A percentile compares a stretch with the other conserved stretches of the same genome.
Evolutionary conservation across 495 filamentous ascomycete genomes (phyloP).

Genomic region (Penicillium steckii): DNA sequence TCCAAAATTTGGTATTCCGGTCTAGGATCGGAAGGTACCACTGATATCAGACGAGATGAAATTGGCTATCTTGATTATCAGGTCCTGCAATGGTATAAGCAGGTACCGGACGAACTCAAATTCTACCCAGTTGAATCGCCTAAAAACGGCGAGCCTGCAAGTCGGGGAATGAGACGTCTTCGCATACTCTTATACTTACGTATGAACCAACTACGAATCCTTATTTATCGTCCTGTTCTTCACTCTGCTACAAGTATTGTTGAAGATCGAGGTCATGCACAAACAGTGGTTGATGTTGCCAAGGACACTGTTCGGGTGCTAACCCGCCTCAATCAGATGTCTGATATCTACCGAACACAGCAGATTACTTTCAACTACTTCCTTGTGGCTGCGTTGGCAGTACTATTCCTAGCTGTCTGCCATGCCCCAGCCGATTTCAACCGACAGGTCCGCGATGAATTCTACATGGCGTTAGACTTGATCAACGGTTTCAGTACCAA

Average conservation of each 20-base stretch:
- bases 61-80: slow-evolving; percentile 76
- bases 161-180: slow-evolving; percentile 48
- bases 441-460: slow-evolving; percentile 72
- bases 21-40: slow-evolving; percentile 47
- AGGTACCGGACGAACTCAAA: slow-evolving; percentile 56
- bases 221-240: slow-evolving; percentile 78
- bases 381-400: slow-evolving; percentile 73
- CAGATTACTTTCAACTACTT: slow-evolving; percentile 89
- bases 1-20: slow-evolving; percentile 75
- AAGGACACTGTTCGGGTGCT: slow-evolving; percentile 78
- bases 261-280: slow-evolving; percentile 64
- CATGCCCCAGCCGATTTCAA: slow-evolving; percentile 80
- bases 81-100: slow-evolving; percentile 75
- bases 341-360: slow-evolving; percentile 74
- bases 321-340: slow-evolving; percentile 72
- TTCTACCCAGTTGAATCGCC: slow-evolving; percentile 56
- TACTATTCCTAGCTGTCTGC: slow-evolving; percentile 78
- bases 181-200: slow-evolving; percentile 62
- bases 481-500: slow-evolving; percentile 78
- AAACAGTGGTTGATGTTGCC: slow-evolving; percentile 71
- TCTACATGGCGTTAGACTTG: slow-evolving; percentile 81
- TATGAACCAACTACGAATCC: slow-evolving; percentile 79
- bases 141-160: slow-evolving; percentile 39
- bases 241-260: slow-evolving; percentile 74
- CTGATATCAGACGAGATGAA: slow-evolving; percentile 57